phyloP scores from a whole-genome alignment of 805 yeast species.

The Cyberlindnera maclurae region DNA sequence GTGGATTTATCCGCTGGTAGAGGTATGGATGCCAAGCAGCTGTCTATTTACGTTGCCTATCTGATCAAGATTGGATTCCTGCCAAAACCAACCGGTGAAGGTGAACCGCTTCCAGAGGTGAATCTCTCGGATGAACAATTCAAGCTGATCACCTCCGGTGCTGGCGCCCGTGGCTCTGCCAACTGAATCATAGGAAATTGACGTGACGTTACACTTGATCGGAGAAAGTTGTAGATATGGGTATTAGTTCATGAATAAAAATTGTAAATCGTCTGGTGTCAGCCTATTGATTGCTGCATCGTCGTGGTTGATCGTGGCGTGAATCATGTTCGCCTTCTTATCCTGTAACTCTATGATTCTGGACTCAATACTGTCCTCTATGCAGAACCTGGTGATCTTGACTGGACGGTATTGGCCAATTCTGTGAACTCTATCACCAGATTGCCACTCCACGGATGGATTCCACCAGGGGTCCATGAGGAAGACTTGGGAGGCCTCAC shows the following conservation, averaged over 20 bases:
- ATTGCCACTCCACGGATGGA: constrained; percentile 97
- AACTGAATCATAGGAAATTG: constrained; percentile 9
- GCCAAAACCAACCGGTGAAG: constrained; percentile 47
- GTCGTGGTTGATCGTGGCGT: constrained; percentile 91
- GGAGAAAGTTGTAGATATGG: background rate
- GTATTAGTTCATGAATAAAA: constrained; percentile 71
- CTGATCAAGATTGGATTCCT: constrained; percentile 75
- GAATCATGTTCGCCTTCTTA: constrained; percentile 96
- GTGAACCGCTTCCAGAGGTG: constrained; percentile 48
- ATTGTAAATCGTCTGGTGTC: constrained; percentile 92
- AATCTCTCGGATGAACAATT: constrained; percentile 50
- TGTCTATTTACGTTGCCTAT: constrained; percentile 77
- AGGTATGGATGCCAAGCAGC: constrained; percentile 61
- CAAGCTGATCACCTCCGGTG: constrained; percentile 52
- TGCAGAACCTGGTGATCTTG: constrained; percentile 83
- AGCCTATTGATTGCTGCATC: constrained; percentile 83
- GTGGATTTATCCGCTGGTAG: constrained; percentile 60
- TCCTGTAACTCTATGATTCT: constrained; percentile 94
- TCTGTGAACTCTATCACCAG: constrained; percentile 96
- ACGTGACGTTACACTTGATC: background rate
- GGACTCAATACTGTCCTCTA: constrained; percentile 94
- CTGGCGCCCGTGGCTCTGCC: constrained; percentile 71
- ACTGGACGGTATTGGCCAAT: constrained; percentile 96
- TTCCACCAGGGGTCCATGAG: constrained; percentile 99
- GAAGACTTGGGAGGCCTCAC: constrained; percentile 96